These are phyloP conservation scores for Cercospora berteroae DNA, from an alignment of 2,329 filamentous ascomycete genomes.

Conservation along the genomic window DNA sequence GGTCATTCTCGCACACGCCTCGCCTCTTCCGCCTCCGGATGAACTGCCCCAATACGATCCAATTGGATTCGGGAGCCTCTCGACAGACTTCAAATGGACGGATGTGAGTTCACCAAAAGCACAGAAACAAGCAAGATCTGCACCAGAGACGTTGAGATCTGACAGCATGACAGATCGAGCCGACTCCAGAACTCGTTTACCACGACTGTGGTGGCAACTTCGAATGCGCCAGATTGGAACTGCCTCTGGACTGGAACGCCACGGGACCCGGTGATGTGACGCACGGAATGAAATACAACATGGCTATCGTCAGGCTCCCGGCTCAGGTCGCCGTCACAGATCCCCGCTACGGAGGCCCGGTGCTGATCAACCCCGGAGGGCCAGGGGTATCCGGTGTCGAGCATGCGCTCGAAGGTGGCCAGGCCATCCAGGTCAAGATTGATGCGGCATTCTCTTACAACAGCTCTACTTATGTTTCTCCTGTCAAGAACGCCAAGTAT, in stretches of 20 bases:
- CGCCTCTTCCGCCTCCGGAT: neutral
- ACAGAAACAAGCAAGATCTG: too few species aligned
- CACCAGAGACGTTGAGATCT: neutral
- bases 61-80: neutral
- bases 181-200: neutral
- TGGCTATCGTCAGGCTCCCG: constrained; percentile 50
- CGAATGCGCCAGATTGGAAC: constrained; percentile 50
- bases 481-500: constrained; percentile 33
- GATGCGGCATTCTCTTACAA: constrained; percentile 16
- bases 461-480: neutral
- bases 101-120: neutral
- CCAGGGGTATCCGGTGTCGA: constrained; percentile 44
- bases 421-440: constrained; percentile 21
- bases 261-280: constrained; percentile 27
- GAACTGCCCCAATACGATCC: neutral
- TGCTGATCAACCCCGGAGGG: constrained; percentile 47
- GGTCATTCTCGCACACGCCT: neutral
- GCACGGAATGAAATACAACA: constrained; percentile 13
- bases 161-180: neutral
- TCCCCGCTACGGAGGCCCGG: constrained; percentile 40
- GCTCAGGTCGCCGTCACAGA: constrained; percentile 45
- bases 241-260: constrained; percentile 49
- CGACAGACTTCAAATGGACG: neutral
- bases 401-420: constrained; percentile 32
- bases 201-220: neutral